phyloP scores from a whole-genome alignment of 2,329 filamentous ascomycete genomes.

The Orbilia quercus region DNA sequence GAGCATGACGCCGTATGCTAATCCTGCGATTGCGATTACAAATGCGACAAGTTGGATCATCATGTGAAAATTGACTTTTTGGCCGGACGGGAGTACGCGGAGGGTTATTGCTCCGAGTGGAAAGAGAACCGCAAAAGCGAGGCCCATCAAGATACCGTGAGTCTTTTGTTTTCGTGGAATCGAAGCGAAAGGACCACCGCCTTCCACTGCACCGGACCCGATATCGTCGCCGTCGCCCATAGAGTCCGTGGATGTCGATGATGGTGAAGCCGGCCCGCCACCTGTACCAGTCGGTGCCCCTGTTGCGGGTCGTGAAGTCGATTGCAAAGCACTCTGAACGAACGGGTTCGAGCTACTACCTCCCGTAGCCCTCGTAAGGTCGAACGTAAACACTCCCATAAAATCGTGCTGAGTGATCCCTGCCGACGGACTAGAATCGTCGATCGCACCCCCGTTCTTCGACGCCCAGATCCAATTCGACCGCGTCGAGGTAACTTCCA shows the following conservation, averaged over 20 bases:
- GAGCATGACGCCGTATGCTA: slow-evolving; percentile 68
- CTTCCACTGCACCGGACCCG: slow-evolving; percentile 22
- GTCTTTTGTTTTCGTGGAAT: slow-evolving; percentile 30
- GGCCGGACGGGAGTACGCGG: slow-evolving; percentile 68
- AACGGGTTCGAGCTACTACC: slow-evolving; percentile 62
- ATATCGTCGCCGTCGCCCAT: slow-evolving; percentile 14
- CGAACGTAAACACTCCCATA: slow-evolving; percentile 65
- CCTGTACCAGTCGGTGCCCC: slow-evolving; percentile 1
- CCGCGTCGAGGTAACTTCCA: slow-evolving; percentile 64
- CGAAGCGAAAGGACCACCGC: not conserved
- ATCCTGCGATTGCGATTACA: slow-evolving; percentile 71
- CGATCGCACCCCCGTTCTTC: slow-evolving; percentile 66
- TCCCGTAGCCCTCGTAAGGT: slow-evolving; percentile 65
- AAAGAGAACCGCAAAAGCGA: slow-evolving; percentile 71
- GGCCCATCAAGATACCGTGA: slow-evolving; percentile 68
- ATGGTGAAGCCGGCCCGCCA: slow-evolving; percentile 1
- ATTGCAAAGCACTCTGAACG: slow-evolving; percentile 14
- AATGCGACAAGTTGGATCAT: slow-evolving; percentile 69
- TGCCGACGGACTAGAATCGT: slow-evolving; percentile 64
- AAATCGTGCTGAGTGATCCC: slow-evolving; percentile 67
- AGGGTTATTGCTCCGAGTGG: slow-evolving; percentile 72
- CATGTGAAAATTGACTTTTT: slow-evolving; percentile 66
- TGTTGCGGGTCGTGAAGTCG: slow-evolving; percentile 5
- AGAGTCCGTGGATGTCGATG: not conserved
- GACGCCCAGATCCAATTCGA: slow-evolving; percentile 70